These are phyloP conservation scores for Acanthamoeba castellanii DNA, from an alignment of 208 protist species.

Conservation along the genomic window DNA sequence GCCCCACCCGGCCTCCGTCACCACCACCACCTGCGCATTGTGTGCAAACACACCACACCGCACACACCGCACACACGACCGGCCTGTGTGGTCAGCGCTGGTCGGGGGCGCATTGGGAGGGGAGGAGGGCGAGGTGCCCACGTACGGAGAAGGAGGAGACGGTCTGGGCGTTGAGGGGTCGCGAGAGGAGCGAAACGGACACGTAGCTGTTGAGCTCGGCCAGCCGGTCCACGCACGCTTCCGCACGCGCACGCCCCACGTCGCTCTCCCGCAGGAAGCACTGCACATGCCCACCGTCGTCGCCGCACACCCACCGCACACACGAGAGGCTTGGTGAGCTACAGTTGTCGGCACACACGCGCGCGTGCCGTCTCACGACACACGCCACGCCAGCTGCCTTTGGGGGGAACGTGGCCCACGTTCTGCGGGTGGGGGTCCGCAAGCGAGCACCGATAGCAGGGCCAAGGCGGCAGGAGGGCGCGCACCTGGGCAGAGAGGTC, in stretches of 20 bases:
- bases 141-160: slow-evolving; percentile 58
- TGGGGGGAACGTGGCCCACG: too few relatives aligned
- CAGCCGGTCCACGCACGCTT: slow-evolving; percentile 83
- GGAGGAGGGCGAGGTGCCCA: neutral
- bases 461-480: too few relatives aligned
- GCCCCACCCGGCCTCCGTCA: slow-evolving; percentile 41
- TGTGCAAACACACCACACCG: neutral
- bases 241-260: slow-evolving; percentile 81
- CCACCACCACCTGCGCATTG: slow-evolving; percentile 29
- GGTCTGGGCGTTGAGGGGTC: slow-evolving; percentile 76
- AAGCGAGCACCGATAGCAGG: too few relatives aligned
- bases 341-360: too few relatives aligned
- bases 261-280: slow-evolving; percentile 69
- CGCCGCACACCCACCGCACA: neutral
- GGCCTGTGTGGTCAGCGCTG: neutral
- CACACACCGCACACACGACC: neutral
- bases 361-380: too few relatives aligned
- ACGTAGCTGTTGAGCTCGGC: slow-evolving; percentile 94
- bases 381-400: too few relatives aligned
- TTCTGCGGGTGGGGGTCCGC: too few relatives aligned
- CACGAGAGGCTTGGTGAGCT: too few relatives aligned
- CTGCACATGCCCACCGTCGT: neutral
- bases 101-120: neutral
- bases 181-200: slow-evolving; percentile 69
- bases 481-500: slow-evolving; percentile 89